Evolutionary conservation across 768 basidiomycete genomes (phyloP), one percentile per base, ranked within the genome.

Genomic region (Suillus brevipes): DNA sequence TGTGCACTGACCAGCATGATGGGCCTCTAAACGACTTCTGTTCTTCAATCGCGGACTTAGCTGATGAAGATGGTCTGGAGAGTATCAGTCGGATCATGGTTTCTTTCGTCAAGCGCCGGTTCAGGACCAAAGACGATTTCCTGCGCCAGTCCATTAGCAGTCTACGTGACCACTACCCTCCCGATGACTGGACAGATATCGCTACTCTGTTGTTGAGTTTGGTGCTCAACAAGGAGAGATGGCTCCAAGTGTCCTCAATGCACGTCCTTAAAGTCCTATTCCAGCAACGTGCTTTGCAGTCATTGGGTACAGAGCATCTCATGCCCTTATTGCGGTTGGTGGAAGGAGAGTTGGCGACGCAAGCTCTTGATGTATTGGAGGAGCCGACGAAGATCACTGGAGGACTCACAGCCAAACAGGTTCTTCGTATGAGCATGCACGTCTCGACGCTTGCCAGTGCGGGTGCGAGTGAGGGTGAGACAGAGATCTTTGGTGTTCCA

Each of bases 51-150:
- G 86, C 88, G 36, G 76, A 73, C 13, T 82, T 97, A 20, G 95
- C 96, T 3, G 86, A 86, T 47, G 75, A 79, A 57, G 90, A 94
- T 68, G 88, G 87, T 34, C 84, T 88, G 36, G 83, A 85, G n/a
- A 91, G 89, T 70, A 92, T 97, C 70, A 83, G 87, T 61, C 89
- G 92, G 57, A 91, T 98, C 71, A 92, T 97, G 90, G 89, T 83
- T 5, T 95, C 93, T 4, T 96, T 96, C 70, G 87, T 91, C 63
- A 93, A 93, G 76, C 82, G 83, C 25, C 89, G 92, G 60, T 97
- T 98, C 82, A 84, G 95, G 57, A 94, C 94, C 2, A 89, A 89
- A 71, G 95, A 98, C 61, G 95, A 97, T 77, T 97, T 97, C 78
- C 84, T 97, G 65, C 88, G 94, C 6, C 94, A 97, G 73, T 94